Conservation (phyloP, 2,329 filamentous ascomycete species). For the Ophioceras dolichostomum region DNA sequence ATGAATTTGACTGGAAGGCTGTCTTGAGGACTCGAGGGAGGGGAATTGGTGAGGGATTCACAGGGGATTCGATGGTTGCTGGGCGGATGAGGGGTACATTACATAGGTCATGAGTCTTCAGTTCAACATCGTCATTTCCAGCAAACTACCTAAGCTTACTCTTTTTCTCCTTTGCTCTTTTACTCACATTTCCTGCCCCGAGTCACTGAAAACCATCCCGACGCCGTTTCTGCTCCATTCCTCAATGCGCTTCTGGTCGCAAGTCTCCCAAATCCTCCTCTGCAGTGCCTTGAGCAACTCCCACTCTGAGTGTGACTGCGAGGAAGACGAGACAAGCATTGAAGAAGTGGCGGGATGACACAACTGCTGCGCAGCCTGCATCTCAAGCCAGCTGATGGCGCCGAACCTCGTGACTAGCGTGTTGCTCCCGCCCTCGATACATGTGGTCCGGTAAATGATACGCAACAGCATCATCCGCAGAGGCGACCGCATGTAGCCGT, state of each 20-base stretch:
- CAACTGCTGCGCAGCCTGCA: conserved; percentile 39
- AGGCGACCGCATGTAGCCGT: conserved; percentile 47
- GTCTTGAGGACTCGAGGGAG: too few relatives aligned
- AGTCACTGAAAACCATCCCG: neutral
- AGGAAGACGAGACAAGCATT: too few relatives aligned
- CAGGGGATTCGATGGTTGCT: too few relatives aligned
- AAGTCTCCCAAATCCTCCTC: conserved; percentile 47
- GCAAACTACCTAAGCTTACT: neutral
- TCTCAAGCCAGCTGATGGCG: conserved; percentile 61
- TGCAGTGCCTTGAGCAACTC: conserved; percentile 42
- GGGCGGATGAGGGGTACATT: too few relatives aligned
- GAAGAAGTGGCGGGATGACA: conserved; percentile 7
- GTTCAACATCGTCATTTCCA: too few relatives aligned
- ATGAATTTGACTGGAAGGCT: too few relatives aligned
- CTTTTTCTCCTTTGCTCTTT: neutral
- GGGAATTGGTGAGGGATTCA: too few relatives aligned
- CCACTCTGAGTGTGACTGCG: too few relatives aligned
- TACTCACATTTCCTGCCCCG: neutral
- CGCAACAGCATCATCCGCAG: conserved; percentile 46
- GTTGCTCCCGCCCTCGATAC: conserved; percentile 59
- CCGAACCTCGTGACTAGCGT: conserved; percentile 72
- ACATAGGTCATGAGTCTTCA: too few relatives aligned
- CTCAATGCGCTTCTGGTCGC: conserved; percentile 51
- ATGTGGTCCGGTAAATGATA: conserved; percentile 55
- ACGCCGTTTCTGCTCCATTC: conserved; percentile 50